Conservation (phyloP, 768 basidiomycete species). For the Pholiota microspora region DNA sequence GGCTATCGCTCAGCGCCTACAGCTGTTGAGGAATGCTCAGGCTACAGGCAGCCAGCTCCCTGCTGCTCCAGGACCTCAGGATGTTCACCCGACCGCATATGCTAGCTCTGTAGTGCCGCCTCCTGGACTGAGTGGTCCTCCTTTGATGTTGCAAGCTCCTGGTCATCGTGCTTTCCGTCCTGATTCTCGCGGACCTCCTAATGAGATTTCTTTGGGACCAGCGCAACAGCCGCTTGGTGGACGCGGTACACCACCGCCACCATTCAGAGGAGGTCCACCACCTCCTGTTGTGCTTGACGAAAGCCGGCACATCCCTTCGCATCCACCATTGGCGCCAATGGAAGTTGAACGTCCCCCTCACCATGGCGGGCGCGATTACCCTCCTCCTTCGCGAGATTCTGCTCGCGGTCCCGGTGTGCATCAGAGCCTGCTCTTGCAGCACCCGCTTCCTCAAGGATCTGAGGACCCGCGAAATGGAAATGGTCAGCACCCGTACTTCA, state of each 20-base stretch:
- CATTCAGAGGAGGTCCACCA: conserved; percentile 81
- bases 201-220: conserved; percentile 57
- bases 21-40: conserved; percentile 78
- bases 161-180: conserved; percentile 58
- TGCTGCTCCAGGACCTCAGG: conserved; percentile 89
- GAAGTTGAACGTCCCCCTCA: conserved; percentile 59
- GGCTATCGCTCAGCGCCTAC: conserved; percentile 78
- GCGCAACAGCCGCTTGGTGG: conserved; percentile 43
- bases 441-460: conserved; percentile 54
- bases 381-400: conserved; percentile 45
- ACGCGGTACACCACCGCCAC: conserved; percentile 51
- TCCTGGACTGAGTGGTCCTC: conserved; percentile 64
- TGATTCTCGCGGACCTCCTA: conserved; percentile 63
- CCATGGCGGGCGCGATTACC: conserved; percentile 54
- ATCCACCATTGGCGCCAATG: conserved; percentile 80
- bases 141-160: conserved; percentile 57
- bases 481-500: conserved; percentile 47
- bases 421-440: conserved; percentile 61
- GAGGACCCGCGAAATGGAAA: conserved; percentile 47
- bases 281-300: conserved; percentile 82
- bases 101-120: conserved; percentile 75
- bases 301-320: conserved; percentile 60
- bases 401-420: conserved; percentile 55
- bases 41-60: conserved; percentile 71
- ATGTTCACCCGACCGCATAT: conserved; percentile 95